Base-by-base conservation (phyloP, 352 stramenopile genomes). In the Phytophthora uliginosa region DNA sequence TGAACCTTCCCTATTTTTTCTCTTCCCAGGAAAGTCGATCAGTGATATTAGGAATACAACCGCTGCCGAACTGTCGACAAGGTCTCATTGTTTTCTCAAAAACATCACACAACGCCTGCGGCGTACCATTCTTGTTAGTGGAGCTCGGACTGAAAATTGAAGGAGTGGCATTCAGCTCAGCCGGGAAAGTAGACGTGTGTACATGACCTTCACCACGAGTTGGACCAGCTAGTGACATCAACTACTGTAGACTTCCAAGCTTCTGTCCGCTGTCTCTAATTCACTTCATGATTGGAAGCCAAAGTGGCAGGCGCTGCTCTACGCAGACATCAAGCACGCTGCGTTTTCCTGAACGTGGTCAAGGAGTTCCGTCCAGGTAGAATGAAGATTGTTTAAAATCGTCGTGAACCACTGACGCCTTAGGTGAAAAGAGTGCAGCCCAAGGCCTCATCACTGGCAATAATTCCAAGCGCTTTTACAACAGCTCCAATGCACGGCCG, bases 141-240 rank as follows among this genome's bases (percentile, higher is more conserved):
- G n/a, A n/a, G n/a, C n/a, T n/a, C n/a, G n/a, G n/a, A n/a, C n/a
- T n/a, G n/a, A n/a, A n/a, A n/a, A n/a, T n/a, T n/a, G n/a, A n/a
- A n/a, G n/a, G n/a, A n/a, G n/a, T n/a, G n/a, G n/a, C n/a, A n/a
- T n/a, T n/a, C n/a, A n/a, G n/a, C n/a, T n/a, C n/a, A n/a, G n/a
- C n/a, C n/a, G n/a, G n/a, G n/a, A n/a, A n/a, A n/a, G n/a, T n/a
- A n/a, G n/a, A n/a, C n/a, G n/a, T n/a, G n/a, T 18, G 12, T 64
- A 15, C 36, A 55, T 22, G 59, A 59, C 15, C 47, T 73, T 20
- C 66, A 73, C 20, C 59, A 42, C 15, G 66, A 69, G 36, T 17
- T 73, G 55, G 59, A 73, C 22, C 66, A 73, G 40, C 18, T 73
- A 15, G 47, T 73, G 45, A 34, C 40, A 4, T 64, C 59, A 31